Conservation (phyloP, 129 eudicot genomes). For the Solidago caesia region DNA sequence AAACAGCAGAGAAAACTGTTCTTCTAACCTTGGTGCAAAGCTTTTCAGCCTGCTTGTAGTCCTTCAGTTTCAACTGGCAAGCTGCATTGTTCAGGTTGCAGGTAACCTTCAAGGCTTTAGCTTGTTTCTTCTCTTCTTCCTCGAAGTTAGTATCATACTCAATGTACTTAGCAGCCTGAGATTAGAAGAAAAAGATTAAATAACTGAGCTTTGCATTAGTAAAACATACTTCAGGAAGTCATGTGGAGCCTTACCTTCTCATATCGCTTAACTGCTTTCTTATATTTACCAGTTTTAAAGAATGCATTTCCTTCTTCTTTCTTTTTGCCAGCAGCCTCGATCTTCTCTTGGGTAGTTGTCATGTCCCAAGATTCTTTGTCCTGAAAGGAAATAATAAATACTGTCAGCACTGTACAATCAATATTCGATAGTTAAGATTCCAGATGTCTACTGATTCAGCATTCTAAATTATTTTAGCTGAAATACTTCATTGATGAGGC, state of each 20-base stretch:
- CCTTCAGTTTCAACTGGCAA: slow-evolving; percentile 85
- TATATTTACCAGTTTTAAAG: slow-evolving; percentile 91
- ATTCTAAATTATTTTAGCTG: not conserved
- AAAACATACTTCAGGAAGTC: not conserved
- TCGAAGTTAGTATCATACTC: slow-evolving; percentile 85
- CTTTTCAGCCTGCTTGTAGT: slow-evolving; percentile 84
- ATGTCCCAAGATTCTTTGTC: slow-evolving; percentile 99
- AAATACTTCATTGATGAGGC: too few relatives aligned
- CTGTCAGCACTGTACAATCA: not conserved
- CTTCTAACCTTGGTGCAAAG: slow-evolving; percentile 90
- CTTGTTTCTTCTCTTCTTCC: slow-evolving; percentile 85
- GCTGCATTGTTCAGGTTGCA: slow-evolving; percentile 97
- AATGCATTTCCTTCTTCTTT: slow-evolving; percentile 95
- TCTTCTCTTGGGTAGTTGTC: slow-evolving; percentile 77
- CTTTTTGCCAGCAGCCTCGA: slow-evolving; percentile 91
- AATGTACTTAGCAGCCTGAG: slow-evolving; percentile 86
- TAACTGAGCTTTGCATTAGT: not conserved
- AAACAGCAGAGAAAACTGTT: not conserved
- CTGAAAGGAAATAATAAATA: slow-evolving; percentile 33
- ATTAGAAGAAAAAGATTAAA: not conserved
- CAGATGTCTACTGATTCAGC: not conserved
- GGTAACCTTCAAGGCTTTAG: slow-evolving; percentile 67
- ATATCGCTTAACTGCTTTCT: slow-evolving; percentile 82
- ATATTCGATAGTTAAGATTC: not conserved
- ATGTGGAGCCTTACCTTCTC: slow-evolving; percentile 63